Evolutionary conservation across 2,329 filamentous ascomycete species (phyloP), one percentile per base, ranked within the genome.

Genomic region (Talaromyces marneffei): DNA sequence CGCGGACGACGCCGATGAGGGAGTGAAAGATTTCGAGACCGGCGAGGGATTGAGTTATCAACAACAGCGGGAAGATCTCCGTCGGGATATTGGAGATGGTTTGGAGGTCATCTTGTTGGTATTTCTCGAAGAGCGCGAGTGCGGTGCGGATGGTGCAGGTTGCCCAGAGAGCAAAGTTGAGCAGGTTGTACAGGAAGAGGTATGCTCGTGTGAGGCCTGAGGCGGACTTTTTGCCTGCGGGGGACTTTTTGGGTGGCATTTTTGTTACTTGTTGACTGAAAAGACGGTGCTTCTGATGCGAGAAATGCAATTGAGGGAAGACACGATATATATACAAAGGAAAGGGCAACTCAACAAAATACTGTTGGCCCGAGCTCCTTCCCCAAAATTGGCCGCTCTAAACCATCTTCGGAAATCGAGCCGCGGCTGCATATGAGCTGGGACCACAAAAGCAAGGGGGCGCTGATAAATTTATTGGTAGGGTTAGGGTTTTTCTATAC

Each of bases 11-110:
- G 62, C 92, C 90, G 35, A 90, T 75, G 0, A 90, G 74, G 54
- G 90, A 88, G 78, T 97, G 93, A 64, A 92, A 70, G 52, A 97
- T 84, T 79, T 99, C 94, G 72, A 97, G 79, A 48, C 85, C 77
- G 0, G 94, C 94, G 59, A 91, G 75, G 2, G 89, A 94, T 81
- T 99, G 94, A 60, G 90, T 92, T 53, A 90, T 86, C 25, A 70
- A 66, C 9, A 79, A 72, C 12, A 78, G 67, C 0, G 75, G 74
- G 68, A 73, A 79, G 23, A 77, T 68, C 58, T 82, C 79, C 16
- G 78, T 77, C 59, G 85, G 83, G 58, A 78, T 67, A 12, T 67
- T 61, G 27, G 75, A 66, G 2, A 77, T 65, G 20, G 68, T 65
- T 63, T 81, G 79, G 79, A 8, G 85, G 83, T 39, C 58, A 48